Conservation (phyloP, 1,139 yeast genomes). For the Lodderomyces pseudojiufengensis region DNA sequence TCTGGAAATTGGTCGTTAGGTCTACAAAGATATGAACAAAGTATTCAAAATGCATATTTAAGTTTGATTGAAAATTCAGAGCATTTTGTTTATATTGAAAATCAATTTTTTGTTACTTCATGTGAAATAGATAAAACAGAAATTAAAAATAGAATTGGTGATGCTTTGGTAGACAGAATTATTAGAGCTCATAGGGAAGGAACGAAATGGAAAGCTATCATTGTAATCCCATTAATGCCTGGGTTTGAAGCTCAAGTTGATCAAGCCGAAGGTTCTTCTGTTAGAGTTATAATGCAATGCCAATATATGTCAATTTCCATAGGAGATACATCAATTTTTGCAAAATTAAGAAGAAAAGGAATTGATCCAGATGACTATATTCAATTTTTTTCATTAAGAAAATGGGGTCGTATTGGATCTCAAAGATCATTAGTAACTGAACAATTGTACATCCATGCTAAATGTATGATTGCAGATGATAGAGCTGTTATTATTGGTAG, state of each 20-base stretch:
- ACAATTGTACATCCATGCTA: slow-evolving; percentile 91
- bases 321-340: slow-evolving; percentile 87
- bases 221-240: slow-evolving; percentile 94
- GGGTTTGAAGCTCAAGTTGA: slow-evolving; percentile 96
- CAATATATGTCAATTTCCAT: slow-evolving; percentile 91
- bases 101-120: slow-evolving; percentile 88
- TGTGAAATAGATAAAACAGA: slow-evolving; percentile 82
- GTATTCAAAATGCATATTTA: slow-evolving; percentile 90
- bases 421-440: slow-evolving; percentile 76
- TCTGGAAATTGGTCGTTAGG: slow-evolving; percentile 95
- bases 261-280: slow-evolving; percentile 88
- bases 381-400: slow-evolving; percentile 85
- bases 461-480: slow-evolving; percentile 90
- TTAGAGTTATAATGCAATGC: slow-evolving; percentile 94
- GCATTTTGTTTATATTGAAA: slow-evolving; percentile 91
- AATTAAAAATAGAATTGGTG: slow-evolving; percentile 88
- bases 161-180: slow-evolving; percentile 92
- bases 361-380: slow-evolving; percentile 89
- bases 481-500: slow-evolving; percentile 91
- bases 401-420: slow-evolving; percentile 93
- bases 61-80: slow-evolving; percentile 88
- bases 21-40: slow-evolving; percentile 74
- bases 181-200: slow-evolving; percentile 79
- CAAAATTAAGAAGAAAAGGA: slow-evolving; percentile 71
- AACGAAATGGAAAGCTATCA: slow-evolving; percentile 83